Evolutionary conservation across 495 filamentous ascomycete species (phyloP).

Genomic region (Hyaloscypha hepaticicola): DNA sequence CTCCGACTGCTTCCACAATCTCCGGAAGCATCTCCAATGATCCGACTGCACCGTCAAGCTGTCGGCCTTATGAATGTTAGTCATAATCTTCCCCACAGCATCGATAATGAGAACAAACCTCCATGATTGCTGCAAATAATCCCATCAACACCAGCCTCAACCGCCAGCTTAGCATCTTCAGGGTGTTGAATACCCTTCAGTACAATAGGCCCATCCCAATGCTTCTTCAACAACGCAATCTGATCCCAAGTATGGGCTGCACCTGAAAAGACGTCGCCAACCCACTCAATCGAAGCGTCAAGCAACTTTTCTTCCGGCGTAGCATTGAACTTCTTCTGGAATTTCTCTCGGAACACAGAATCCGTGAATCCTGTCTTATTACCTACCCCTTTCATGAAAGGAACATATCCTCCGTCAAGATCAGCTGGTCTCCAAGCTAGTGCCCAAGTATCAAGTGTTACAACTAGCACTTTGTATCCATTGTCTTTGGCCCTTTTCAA

Average conservation of each 20-base stretch:
- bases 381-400: constrained; percentile 51
- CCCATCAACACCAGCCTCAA: constrained; percentile 81
- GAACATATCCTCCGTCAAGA: constrained; percentile 59
- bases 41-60: constrained; percentile 86
- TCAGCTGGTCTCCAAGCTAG: constrained; percentile 63
- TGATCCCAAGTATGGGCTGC: constrained; percentile 57
- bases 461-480: constrained; percentile 55
- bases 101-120: no score
- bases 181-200: constrained; percentile 92
- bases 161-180: constrained; percentile 84
- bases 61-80: no score
- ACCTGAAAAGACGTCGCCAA: constrained; percentile 48
- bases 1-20: constrained; percentile 88
- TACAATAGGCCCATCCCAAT: constrained; percentile 80
- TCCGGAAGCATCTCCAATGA: constrained; percentile 90
- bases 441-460: constrained; percentile 62
- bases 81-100: no score
- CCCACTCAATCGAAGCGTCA: constrained; percentile 44
- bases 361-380: constrained; percentile 53
- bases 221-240: constrained; percentile 50
- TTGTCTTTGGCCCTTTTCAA: constrained; percentile 60
- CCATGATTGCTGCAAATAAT: constrained; percentile 81
- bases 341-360: constrained; percentile 60
- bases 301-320: constrained; percentile 51
- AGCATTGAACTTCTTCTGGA: constrained; percentile 44